Evolutionary conservation across 306 rosid genomes (phyloP).

Genomic region (Canavalia gladiata): DNA sequence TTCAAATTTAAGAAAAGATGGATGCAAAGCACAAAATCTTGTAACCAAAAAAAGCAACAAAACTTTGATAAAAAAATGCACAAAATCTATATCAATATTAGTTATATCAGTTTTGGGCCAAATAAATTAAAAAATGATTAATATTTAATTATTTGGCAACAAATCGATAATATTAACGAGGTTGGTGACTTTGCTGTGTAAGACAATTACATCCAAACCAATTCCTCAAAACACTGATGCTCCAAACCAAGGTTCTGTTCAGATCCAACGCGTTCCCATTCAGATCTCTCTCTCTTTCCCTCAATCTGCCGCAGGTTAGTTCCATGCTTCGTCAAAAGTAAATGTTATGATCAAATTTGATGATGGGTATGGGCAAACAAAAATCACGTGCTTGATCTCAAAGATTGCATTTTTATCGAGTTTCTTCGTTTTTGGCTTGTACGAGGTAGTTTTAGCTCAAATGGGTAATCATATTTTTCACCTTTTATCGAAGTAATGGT

Average conservation of each 20-base stretch:
- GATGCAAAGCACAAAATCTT: background rate
- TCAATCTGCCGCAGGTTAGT: conserved; percentile 50
- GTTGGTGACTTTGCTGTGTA: conserved; percentile 17
- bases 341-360: background rate
- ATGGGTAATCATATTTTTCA: background rate
- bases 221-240: conserved; percentile 4
- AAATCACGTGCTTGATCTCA: background rate
- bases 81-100: background rate
- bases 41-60: too few relatives aligned
- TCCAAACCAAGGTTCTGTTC: conserved; percentile 1
- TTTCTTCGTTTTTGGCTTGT: conserved; percentile 16
- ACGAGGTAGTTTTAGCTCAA: conserved; percentile 31
- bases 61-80: background rate
- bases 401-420: conserved; percentile 41
- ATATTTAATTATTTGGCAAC: background rate
- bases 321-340: conserved; percentile 23
- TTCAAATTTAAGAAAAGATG: background rate
- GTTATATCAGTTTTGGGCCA: background rate
- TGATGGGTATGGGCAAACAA: background rate
- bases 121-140: background rate
- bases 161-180: conserved; percentile 8
- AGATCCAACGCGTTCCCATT: conserved; percentile 46
- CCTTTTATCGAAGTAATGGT: background rate
- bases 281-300: conserved; percentile 46
- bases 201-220: conserved; percentile 29